These are phyloP conservation scores for Filobasidium floriforme DNA, from an alignment of 768 basidiomycete genomes.

Conservation along the genomic window DNA sequence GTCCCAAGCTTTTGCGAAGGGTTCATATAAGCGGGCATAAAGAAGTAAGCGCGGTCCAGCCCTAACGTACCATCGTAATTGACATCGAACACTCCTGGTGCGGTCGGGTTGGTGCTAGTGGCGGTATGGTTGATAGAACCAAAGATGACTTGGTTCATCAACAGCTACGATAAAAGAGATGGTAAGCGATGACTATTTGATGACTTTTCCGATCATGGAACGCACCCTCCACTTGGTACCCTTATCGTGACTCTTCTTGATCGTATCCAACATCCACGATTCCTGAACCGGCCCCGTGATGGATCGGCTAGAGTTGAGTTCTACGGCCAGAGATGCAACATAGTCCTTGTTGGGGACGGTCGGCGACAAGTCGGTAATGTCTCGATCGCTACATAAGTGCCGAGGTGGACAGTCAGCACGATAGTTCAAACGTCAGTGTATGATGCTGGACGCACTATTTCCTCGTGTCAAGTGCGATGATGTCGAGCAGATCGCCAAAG, in stretches of 20 bases:
- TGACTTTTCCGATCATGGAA: too few relatives aligned
- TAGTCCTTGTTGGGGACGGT: slow-evolving; percentile 53
- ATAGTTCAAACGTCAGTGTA: too few relatives aligned
- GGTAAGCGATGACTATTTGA: too few relatives aligned
- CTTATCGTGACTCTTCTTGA: slow-evolving; percentile 51
- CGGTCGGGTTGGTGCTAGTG: slow-evolving; percentile 31
- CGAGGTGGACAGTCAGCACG: slow-evolving; percentile 25
- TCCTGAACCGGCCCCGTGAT: slow-evolving; percentile 56
- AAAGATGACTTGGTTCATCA: slow-evolving; percentile 56
- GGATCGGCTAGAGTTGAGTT: slow-evolving; percentile 48
- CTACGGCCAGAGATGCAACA: slow-evolving; percentile 49
- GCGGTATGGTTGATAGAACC: slow-evolving; percentile 48
- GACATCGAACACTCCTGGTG: slow-evolving; percentile 31
- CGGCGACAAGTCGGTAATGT: slow-evolving; percentile 55
- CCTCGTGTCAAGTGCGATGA: slow-evolving; percentile 59
- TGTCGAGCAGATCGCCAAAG: slow-evolving; percentile 56
- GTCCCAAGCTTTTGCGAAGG: slow-evolving; percentile 49
- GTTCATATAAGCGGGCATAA: too few relatives aligned
- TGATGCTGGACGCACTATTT: slow-evolving; percentile 20
- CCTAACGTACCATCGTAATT: slow-evolving; percentile 42
- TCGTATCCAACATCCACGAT: slow-evolving; percentile 52
- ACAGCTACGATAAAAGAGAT: too few relatives aligned
- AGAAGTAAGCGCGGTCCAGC: neutral
- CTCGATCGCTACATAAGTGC: slow-evolving; percentile 49
- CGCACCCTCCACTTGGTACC: slow-evolving; percentile 55